These are phyloP conservation scores for Paramecium pentaurelia DNA, from an alignment of 73 alveolate species.

Conservation along the genomic window DNA sequence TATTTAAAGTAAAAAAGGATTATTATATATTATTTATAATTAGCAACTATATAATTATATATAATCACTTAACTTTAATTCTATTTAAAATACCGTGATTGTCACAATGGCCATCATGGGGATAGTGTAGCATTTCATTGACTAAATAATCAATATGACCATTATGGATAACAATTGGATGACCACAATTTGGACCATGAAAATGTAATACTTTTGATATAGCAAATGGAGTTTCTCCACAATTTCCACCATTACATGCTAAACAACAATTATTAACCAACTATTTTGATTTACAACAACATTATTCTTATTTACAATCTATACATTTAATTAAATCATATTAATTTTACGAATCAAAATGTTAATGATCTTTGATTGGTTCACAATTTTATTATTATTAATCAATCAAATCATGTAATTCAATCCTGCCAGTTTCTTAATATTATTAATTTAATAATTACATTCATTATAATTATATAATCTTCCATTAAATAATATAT, in stretches of 20 bases:
- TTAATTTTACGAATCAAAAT: background rate
- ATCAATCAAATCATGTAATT: background rate
- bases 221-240: background rate
- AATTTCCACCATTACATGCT: slow-evolving; percentile 17
- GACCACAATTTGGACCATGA: slow-evolving; percentile 12
- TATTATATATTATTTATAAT: no score
- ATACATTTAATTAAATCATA: background rate
- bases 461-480: background rate
- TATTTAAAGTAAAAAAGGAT: no score
- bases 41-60: background rate
- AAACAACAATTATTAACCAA: background rate
- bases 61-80: background rate
- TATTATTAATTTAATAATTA: background rate
- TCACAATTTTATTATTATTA: background rate
- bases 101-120: slow-evolving; percentile 6
- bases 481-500: background rate
- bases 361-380: background rate
- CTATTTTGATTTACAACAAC: background rate
- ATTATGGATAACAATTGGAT: background rate
- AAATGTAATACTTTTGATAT: background rate
- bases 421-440: background rate
- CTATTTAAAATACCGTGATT: background rate
- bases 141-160: slow-evolving; percentile 17
- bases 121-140: background rate
- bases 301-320: background rate